phyloP scores from a whole-genome alignment of 116 monocot species.

The Dioscorea cayenensis region DNA sequence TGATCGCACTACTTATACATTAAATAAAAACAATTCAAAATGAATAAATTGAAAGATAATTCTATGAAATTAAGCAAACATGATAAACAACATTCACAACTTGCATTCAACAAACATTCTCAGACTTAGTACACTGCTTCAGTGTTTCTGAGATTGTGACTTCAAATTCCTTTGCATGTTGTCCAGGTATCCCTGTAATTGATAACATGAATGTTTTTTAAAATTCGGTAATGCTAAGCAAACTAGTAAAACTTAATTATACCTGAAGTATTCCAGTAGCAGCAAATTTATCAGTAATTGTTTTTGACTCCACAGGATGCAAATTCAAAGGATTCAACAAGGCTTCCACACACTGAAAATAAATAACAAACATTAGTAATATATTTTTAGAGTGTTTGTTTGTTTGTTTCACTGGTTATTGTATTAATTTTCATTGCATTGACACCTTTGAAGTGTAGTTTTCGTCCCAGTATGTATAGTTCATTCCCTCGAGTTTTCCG shows the following conservation, averaged over 20 bases:
- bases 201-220: neutral
- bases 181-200: conserved; percentile 40
- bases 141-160: neutral
- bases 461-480: conserved; percentile 91
- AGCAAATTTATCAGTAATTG: conserved; percentile 82
- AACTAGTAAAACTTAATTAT: neutral
- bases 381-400: neutral
- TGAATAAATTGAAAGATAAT: too few relatives aligned
- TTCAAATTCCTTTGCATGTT: conserved; percentile 26
- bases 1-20: too few relatives aligned
- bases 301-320: conserved; percentile 59
- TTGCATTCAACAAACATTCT: too few relatives aligned
- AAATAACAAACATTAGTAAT: too few relatives aligned
- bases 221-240: too few relatives aligned
- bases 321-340: conserved; percentile 65
- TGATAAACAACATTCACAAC: too few relatives aligned
- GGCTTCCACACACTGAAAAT: conserved; percentile 65
- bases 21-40: too few relatives aligned
- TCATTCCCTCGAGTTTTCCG: conserved; percentile 46
- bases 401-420: neutral
- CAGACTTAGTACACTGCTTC: too few relatives aligned
- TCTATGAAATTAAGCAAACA: too few relatives aligned
- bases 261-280: conserved; percentile 95
- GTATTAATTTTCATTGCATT: neutral
- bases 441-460: conserved; percentile 79